Evolutionary conservation across 179 eudicot genomes (phyloP).

Genomic region (Spergularia azorica): DNA sequence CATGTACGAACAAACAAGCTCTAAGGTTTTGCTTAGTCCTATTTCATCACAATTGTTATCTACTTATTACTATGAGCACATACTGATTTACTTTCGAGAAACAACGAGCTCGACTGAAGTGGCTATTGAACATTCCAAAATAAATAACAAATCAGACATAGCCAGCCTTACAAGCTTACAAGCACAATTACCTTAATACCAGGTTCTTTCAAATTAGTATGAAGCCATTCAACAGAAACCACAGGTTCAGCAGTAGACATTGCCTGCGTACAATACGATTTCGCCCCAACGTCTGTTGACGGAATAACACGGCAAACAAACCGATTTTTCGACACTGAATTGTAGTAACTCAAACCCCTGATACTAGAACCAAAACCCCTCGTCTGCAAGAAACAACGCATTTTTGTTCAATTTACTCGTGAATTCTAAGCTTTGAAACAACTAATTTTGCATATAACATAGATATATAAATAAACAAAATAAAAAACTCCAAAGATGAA

Average conservation of each 20-base stretch:
- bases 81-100: too few relatives aligned
- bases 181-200: conserved; percentile 58
- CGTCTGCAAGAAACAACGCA: conserved; percentile 45
- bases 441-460: not conserved
- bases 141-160: not conserved
- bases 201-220: conserved; percentile 68
- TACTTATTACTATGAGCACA: too few relatives aligned
- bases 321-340: conserved; percentile 29
- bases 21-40: too few relatives aligned
- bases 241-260: conserved; percentile 80
- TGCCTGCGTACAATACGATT: conserved; percentile 47
- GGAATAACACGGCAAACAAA: conserved; percentile 42
- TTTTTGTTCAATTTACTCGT: not conserved
- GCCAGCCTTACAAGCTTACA: not conserved
- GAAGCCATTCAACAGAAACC: conserved; percentile 95
- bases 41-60: too few relatives aligned
- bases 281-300: conserved; percentile 36
- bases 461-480: not conserved
- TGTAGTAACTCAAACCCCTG: conserved; percentile 24
- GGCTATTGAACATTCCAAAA: not conserved
- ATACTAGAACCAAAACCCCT: conserved; percentile 33
- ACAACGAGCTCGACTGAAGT: too few relatives aligned
- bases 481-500: not conserved
- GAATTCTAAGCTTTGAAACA: not conserved
- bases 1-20: too few relatives aligned